phyloP scores from a whole-genome alignment of 306 rosid genomes.

The Luffa aegyptiaca region DNA sequence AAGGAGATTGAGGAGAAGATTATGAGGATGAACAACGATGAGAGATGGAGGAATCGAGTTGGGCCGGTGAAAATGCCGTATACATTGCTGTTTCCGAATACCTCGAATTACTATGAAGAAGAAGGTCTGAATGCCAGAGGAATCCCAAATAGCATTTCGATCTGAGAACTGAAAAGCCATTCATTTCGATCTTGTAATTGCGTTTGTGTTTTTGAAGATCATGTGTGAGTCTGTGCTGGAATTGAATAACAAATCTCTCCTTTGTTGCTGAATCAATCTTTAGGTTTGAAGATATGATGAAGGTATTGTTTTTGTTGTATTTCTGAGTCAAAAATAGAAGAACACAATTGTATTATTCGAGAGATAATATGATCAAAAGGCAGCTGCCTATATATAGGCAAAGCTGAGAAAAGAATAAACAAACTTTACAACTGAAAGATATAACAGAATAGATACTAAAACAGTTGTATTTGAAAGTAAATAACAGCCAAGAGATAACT shows the following conservation, averaged over 20 bases:
- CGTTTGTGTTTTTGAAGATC: neutral
- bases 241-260: neutral
- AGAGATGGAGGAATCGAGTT: conserved; percentile 56
- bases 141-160: conserved; percentile 83
- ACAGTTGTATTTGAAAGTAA: too few relatives aligned
- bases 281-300: too few relatives aligned
- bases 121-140: conserved; percentile 93
- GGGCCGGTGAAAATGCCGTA: conserved; percentile 70
- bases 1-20: conserved; percentile 50
- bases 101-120: conserved; percentile 47
- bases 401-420: too few relatives aligned
- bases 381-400: too few relatives aligned
- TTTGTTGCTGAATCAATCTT: too few relatives aligned
- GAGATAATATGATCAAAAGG: too few relatives aligned
- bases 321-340: too few relatives aligned
- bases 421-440: too few relatives aligned
- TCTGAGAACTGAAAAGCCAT: conserved; percentile 27
- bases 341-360: too few relatives aligned
- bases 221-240: neutral
- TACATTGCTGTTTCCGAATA: conserved; percentile 68
- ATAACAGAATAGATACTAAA: too few relatives aligned
- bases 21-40: conserved; percentile 37
- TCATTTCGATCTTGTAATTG: neutral
- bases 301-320: too few relatives aligned
- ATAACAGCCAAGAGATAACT: too few relatives aligned